Evolutionary conservation across 1,284 basidiomycete genomes (phyloP), one percentile per base, ranked within the genome.

Genomic region (Gomphus bonarii): DNA sequence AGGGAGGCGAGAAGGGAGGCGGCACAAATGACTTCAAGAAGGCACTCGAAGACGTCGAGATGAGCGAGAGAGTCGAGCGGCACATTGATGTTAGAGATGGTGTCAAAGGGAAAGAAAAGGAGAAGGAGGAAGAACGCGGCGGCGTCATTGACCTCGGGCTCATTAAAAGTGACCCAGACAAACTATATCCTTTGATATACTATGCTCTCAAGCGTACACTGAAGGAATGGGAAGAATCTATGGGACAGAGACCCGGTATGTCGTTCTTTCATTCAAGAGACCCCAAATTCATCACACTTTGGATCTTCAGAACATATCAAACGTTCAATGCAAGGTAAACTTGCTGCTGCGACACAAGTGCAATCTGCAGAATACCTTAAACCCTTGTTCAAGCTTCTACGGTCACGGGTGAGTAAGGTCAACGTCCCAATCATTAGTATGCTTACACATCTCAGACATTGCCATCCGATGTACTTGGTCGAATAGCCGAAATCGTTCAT

Each of bases 301-400:
- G 55, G 63, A 49, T 35, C 20, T 11, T 57, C 6, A 25, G 88
- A 89, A 47, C 72, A 81, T 55, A 73, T 97, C 61, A 94, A 93
- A 66, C 85, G 84, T 25, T 88, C 91, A 2, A 88, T 82, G 0
- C 92, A 95, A 66, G 97, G 97, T 22, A 97, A 94, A 69, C 74
- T 95, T 14, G 95, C 95, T 1, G 90, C 93, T 1, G 95, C 95
- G 1, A 97, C 91, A 0, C 95, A 98, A 69, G 85, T 93, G 0
- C 95, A 98, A 66, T 95, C 94, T 3, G 93, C 90, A 8, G 90
- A 97, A 64, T 95, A 99, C 68, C 78, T 99, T 42, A 99, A 99
- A 68, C 97, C 97, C 0, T 75, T 99, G 1, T 97, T 99, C 79
- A 95, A 94, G 66, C 77, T 81, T 22, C 74, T 99, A 31, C 85